Base-by-base conservation (phyloP, 2,329 filamentous ascomycete genomes). In the Dryadomyces quercivorus region DNA sequence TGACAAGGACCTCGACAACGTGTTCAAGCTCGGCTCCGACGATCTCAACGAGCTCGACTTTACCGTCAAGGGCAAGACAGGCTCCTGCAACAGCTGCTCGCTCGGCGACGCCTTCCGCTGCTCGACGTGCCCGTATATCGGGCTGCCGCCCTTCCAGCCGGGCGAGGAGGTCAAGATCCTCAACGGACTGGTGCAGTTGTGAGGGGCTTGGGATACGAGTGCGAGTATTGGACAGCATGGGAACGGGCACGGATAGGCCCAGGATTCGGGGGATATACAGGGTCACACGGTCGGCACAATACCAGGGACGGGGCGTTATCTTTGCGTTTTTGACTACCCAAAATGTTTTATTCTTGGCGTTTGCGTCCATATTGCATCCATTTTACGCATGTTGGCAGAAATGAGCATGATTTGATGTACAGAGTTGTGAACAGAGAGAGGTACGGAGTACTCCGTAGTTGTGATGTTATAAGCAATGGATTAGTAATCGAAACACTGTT, bases 1-100 rank as follows among this genome's bases (percentile, higher is more conserved):
- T 0, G 65, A 68, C 53, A 54, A 55, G 50, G 62, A 61, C 20
- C 59, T 66, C 9, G 58, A 59, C 64, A 75, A 82, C 20, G 73
- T 89, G 58, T 57, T 59, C 53, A 88, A 86, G 70, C 75, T 95
- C 52, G 81, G 78, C 51, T 74, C 81, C 1, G 84, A 88, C 63
- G 93, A 98, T 66, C 72, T 98, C 50, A 83, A 81, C 52, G 92
- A 97, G 69, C 78, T 97, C 9, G 93, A 98, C 70, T 97, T 98
- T 66, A 98, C 93, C 0, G 88, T 97, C n/a, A 80, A 95, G 69
- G 93, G 93, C 62, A 97, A 96, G 74, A 88, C 92, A 6, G 92
- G 93, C 54, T 94, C 88, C 18, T 98, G 93, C 68, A 60, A 60
- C 31, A 96, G 92, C 70, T 97, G 93, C 70, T 86, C 90, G 31